Percentiles rank a stretch among this genome's conserved stretches.
These are phyloP conservation scores for Nothophoma quercina DNA, from an alignment of 2,329 filamentous ascomycete genomes.

Conservation along the genomic window DNA sequence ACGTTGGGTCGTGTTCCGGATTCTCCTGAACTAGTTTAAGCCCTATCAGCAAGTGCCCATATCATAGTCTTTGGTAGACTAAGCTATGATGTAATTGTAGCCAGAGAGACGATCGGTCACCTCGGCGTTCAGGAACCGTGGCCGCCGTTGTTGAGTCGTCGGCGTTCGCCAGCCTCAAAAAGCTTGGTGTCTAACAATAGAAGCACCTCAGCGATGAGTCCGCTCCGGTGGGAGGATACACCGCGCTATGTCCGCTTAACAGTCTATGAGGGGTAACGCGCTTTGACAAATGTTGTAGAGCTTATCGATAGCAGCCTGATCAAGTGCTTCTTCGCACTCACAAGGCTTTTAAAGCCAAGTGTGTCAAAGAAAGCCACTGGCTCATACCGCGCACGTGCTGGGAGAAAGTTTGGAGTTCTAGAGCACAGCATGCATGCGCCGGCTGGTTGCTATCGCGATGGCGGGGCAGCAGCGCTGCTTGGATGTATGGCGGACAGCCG, in stretches of 20 bases:
- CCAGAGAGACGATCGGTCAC: slow-evolving; percentile 5
- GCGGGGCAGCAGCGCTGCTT: slow-evolving; percentile 30
- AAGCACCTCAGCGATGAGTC: slow-evolving; percentile 1
- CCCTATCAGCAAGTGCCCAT: slow-evolving; percentile 11
- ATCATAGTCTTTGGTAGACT: background rate
- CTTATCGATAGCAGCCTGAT: slow-evolving; percentile 2
- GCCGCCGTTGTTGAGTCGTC: slow-evolving; percentile 14
- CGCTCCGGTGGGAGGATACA: slow-evolving; percentile 4
- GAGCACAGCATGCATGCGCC: slow-evolving; percentile 16
- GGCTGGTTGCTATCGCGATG: slow-evolving; percentile 35
- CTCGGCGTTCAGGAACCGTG: slow-evolving; percentile 15
- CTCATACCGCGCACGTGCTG: background rate
- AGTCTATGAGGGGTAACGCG: background rate
- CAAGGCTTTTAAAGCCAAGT: background rate
- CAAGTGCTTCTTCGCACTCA: background rate
- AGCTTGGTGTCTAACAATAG: slow-evolving; percentile 24
- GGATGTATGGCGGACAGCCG: slow-evolving; percentile 6
- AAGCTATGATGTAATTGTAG: slow-evolving; percentile 22
- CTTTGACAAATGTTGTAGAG: background rate
- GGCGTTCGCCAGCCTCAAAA: slow-evolving; percentile 13
- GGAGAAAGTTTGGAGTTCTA: slow-evolving; percentile 3
- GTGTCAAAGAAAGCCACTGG: background rate
- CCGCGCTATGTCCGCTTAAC: slow-evolving; percentile 11
- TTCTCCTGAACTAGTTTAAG: slow-evolving; percentile 8
- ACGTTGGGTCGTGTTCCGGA: slow-evolving; percentile 5